Evolutionary conservation across 148 eudicot genomes (phyloP), one percentile per base, ranked within the genome.

Genomic region (Pouteria glomerata): DNA sequence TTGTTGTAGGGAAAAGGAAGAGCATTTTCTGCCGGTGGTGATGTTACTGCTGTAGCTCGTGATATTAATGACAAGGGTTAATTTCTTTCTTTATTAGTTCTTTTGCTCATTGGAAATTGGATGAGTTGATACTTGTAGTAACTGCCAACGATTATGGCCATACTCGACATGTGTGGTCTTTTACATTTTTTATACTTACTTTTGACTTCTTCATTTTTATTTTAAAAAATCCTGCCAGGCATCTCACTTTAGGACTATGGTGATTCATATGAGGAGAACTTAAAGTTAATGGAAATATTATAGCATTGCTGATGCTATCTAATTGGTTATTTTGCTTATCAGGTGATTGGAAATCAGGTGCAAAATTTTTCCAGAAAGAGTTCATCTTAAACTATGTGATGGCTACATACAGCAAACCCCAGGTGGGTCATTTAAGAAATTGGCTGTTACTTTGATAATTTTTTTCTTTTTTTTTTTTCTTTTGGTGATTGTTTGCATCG

Each of bases 1-100:
- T 65, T 12, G 10, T 66, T 41, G 18, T 73, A 93, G 98, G 98
- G 97, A 44, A 82, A 81, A 44, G 98, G 97, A 77, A 83, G 95
- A 78, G 96, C 96, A 77, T 93, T 93, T 78, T 93, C 89, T 88
- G 90, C 95, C 57, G 98, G 97, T 59, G 98, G 98, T 66, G 97
- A 93, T 82, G 95, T 89, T 79, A 81, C 92, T 48, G 80, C 87
- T 59, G 97, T 87, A 76, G 89, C 79, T 70, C 84, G 45, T 82
- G 84, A 85, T 77, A 81, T 87, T 75, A 69, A 74, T 85, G 95
- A 92, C 85, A 78, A 52, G 41, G 60, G 41, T 71, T 42, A 51
- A 39, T 34, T 5, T 21, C 30, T 27, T 19, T 16, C 14, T 39
- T 14, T 52, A 8, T 26, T 47, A 55, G 39, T 48, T 18, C 16